Evolutionary conservation across 805 yeast species (phyloP), one percentile per base, ranked within the genome.

Genomic region (Sugiyamaella chiloensis): DNA sequence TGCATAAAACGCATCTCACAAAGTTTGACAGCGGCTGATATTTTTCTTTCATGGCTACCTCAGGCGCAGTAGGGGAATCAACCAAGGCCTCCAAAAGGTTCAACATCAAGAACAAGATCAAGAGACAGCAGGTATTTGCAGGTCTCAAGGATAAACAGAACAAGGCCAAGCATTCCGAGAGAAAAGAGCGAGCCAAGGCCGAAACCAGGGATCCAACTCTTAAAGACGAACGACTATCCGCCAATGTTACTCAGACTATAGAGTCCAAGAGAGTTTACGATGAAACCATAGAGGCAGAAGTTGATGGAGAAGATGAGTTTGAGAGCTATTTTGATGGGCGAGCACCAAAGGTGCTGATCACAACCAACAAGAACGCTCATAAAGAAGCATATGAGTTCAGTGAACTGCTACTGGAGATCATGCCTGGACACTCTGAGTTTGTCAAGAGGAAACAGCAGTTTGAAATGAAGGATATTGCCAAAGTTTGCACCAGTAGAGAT

Each of bases 351-450:
- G 85, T 93, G 40, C 73, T 93, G 47, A 70, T 93, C 46, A 93
- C 99, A 5, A 93, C 99, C 5, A 88, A 82, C 66, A 87, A 87
- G 32, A 75, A 81, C 57, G 96, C 98, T 12, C 82, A 81, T 59
- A 87, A 86, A 61, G 78, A 79, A 32, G 97, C 96, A 0, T 90
- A 88, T 64, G 90, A 85, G 60, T 89, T 93, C 70, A 90, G 96
- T 6, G 93, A 90, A 53, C 75, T 85, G 47, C 70, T 93, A 55
- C 78, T 86, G 69, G 96, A 89, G 54, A 75, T 90, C 30, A 67
- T 93, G 32, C 98, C 98, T 30, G 44, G 37, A 17, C 83, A 86
- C 58, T 79, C 85, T 1, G 83, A 90, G 4, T 93, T 91, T 63
- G 81, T 90, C 51, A 88, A 90, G 67, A 78, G 99, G 50, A 88